These are phyloP conservation scores for Vitis rotundifolia DNA, from an alignment of 164 flowering plant species.

Conservation along the genomic window DNA sequence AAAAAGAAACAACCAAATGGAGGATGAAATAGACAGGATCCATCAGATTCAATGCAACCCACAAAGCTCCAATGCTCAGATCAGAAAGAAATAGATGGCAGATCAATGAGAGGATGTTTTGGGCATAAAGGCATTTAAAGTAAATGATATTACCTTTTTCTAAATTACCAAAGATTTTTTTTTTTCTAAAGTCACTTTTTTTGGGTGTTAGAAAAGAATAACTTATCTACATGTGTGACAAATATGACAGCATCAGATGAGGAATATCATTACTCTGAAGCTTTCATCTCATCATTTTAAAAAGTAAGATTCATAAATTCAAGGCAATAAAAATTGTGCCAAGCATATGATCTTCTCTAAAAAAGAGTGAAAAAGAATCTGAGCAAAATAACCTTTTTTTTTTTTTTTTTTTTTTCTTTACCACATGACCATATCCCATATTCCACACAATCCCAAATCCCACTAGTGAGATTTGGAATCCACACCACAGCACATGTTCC, in stretches of 20 bases:
- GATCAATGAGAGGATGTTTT: no score
- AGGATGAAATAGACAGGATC: no score
- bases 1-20: no score
- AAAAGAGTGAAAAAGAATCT: neutral
- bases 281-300: neutral
- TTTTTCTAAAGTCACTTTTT: neutral
- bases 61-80: no score
- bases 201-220: neutral
- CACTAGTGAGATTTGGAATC: constrained; percentile 23
- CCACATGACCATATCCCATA: neutral
- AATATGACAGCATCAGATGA: neutral
- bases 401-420: neutral
- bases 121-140: no score
- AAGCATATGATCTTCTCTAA: constrained; percentile 1
- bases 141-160: no score
- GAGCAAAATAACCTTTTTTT: neutral
- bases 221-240: neutral
- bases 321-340: neutral
- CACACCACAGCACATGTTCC: constrained; percentile 14
- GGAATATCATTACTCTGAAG: neutral
- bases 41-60: no score
- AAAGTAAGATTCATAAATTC: constrained; percentile 2
- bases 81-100: no score
- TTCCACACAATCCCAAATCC: constrained; percentile 14
- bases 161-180: neutral